Conservation (phyloP, 805 yeast genomes). For the Ogataea glucozyma region DNA sequence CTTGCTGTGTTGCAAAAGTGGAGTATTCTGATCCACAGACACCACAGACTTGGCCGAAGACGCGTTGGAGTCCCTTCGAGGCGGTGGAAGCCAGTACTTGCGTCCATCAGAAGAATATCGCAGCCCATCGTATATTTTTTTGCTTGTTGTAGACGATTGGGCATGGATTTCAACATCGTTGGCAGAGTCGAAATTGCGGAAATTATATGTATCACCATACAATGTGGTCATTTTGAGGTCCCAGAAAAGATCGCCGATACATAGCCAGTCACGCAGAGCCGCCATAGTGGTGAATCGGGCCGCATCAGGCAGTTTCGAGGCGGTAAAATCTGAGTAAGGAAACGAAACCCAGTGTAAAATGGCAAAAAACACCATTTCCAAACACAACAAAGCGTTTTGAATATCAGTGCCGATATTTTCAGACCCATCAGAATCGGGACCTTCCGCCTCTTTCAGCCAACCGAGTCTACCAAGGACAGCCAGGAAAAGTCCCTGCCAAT, state of each 20-base stretch:
- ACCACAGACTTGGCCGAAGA: slow-evolving; percentile 19
- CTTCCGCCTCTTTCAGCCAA: slow-evolving; percentile 31
- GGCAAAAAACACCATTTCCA: slow-evolving; percentile 85
- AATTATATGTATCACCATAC: slow-evolving; percentile 74
- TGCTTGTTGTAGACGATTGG: slow-evolving; percentile 50
- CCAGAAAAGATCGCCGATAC: slow-evolving; percentile 70
- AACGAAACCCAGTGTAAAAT: slow-evolving; percentile 88
- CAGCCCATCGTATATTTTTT: slow-evolving; percentile 76
- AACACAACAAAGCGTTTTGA: slow-evolving; percentile 76
- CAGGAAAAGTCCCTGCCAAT: slow-evolving; percentile 85
- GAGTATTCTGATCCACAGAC: slow-evolving; percentile 16
- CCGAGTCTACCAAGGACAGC: slow-evolving; percentile 53
- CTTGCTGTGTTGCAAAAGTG: slow-evolving; percentile 10
- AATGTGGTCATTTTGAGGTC: slow-evolving; percentile 73
- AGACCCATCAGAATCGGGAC: slow-evolving; percentile 24
- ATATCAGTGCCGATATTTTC: slow-evolving; percentile 50
- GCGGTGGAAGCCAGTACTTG: slow-evolving; percentile 71
- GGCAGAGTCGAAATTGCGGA: slow-evolving; percentile 79
- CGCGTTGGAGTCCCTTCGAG: slow-evolving; percentile 11
- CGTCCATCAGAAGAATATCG: slow-evolving; percentile 78
- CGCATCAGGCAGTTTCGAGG: slow-evolving; percentile 62
- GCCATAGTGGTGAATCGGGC: slow-evolving; percentile 58
- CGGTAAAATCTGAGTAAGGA: slow-evolving; percentile 70
- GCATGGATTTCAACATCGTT: slow-evolving; percentile 36
- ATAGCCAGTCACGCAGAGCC: slow-evolving; percentile 78